Conservation (phyloP, 2,329 filamentous ascomycete species). For the Huntiella bhutanensis region DNA sequence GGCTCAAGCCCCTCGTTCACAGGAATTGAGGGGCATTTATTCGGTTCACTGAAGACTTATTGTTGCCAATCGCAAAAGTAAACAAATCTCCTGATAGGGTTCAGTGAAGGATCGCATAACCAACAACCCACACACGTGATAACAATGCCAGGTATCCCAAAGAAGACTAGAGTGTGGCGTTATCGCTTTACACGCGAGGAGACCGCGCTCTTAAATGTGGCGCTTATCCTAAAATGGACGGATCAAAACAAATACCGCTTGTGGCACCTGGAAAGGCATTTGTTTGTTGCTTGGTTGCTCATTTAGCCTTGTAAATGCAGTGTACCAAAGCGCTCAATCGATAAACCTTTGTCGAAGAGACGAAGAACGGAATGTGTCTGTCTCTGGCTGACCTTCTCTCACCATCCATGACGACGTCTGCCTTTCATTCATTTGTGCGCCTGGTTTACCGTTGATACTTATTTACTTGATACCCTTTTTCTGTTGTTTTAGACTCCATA, state of each 20-base stretch:
- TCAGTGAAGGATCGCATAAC: slow-evolving; percentile 1
- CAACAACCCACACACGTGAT: slow-evolving; percentile 1
- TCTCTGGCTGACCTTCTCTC: too few relatives aligned
- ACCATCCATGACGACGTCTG: too few relatives aligned
- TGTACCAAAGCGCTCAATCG: too few relatives aligned
- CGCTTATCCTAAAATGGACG: slow-evolving; percentile 5
- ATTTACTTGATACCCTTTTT: too few relatives aligned
- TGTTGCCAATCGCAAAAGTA: neutral
- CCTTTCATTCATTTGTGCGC: too few relatives aligned
- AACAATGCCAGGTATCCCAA: neutral
- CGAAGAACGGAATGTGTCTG: too few relatives aligned
- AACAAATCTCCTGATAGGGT: slow-evolving; percentile 11
- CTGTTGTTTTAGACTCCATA: too few relatives aligned
- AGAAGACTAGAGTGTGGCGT: neutral
- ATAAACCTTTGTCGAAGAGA: too few relatives aligned
- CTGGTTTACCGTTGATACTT: too few relatives aligned
- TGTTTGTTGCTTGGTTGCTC: neutral
- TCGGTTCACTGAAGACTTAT: too few relatives aligned
- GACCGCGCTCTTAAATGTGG: slow-evolving; percentile 8
- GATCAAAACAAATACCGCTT: slow-evolving; percentile 11
- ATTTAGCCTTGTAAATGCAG: neutral
- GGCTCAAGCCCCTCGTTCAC: too few relatives aligned
- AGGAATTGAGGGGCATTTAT: too few relatives aligned
- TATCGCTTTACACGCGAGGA: slow-evolving; percentile 3
- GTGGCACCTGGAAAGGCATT: neutral